Evolutionary conservation across 1,284 basidiomycete genomes (phyloP).

Genomic region (Puccinia coronata): DNA sequence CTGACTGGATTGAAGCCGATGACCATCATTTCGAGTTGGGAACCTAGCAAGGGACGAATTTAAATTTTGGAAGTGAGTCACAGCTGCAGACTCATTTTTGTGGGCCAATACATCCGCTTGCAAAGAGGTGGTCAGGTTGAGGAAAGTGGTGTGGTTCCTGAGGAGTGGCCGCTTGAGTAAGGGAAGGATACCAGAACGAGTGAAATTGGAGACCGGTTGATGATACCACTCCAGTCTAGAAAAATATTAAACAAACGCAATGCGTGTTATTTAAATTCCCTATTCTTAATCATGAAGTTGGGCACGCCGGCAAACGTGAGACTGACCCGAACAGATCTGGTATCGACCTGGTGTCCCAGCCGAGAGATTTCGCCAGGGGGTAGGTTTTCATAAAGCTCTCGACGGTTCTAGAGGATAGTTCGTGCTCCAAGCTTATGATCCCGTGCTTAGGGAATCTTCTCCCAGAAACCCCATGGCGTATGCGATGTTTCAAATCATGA

Average conservation of each 20-base stretch:
- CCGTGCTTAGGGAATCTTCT: conserved; percentile 66
- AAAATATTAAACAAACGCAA: not conserved
- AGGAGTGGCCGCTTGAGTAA: not conserved
- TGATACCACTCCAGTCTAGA: conserved; percentile 14
- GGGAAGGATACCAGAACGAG: conserved; percentile 14
- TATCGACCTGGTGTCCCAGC: conserved; percentile 67
- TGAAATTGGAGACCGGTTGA: not conserved
- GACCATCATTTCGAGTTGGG: not conserved
- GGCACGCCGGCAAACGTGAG: not conserved
- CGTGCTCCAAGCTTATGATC: conserved; percentile 80
- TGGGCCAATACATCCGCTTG: not conserved
- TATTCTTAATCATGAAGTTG: not conserved
- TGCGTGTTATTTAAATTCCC: not conserved
- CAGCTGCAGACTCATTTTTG: not conserved
- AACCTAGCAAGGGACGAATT: not conserved
- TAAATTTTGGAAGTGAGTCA: not conserved
- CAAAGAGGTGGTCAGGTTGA: not conserved
- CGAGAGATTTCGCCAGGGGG: conserved; percentile 67
- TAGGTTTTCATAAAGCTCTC: conserved; percentile 70
- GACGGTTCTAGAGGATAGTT: conserved; percentile 68
- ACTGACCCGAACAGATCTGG: conserved; percentile 49
- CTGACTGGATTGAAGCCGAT: not conserved
- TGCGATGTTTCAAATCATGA: not conserved
- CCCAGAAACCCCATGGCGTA: conserved; percentile 11
- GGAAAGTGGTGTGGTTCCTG: not conserved